These are phyloP conservation scores for Samsoniella hepiali DNA, from an alignment of 2,329 filamentous ascomycete species.

Conservation along the genomic window DNA sequence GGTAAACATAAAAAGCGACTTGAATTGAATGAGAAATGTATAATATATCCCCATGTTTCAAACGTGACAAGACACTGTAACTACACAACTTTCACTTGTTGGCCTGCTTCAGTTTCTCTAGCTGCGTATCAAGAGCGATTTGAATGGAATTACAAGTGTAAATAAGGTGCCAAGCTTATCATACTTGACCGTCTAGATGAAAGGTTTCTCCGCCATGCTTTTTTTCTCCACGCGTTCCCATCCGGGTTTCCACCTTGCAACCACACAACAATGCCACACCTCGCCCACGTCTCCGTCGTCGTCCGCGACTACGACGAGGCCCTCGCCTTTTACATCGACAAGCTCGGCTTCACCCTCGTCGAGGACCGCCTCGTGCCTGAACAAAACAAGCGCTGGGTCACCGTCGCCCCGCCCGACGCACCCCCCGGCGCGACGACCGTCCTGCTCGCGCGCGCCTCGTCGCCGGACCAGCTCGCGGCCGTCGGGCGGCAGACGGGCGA, in stretches of 20 bases:
- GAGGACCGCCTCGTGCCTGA: slow-evolving; percentile 18
- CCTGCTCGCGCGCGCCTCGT: slow-evolving; percentile 18
- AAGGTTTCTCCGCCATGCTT: not conserved
- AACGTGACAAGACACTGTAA: too few species aligned
- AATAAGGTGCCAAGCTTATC: not conserved
- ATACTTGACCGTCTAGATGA: not conserved
- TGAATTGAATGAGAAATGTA: slow-evolving; percentile 8
- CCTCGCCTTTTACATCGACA: slow-evolving; percentile 20
- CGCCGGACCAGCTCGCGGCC: slow-evolving; percentile 19
- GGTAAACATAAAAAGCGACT: slow-evolving; percentile 10
- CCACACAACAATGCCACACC: slow-evolving; percentile 19
- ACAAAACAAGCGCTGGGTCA: slow-evolving; percentile 21
- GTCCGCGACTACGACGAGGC: slow-evolving; percentile 22
- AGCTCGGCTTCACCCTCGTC: slow-evolving; percentile 22
- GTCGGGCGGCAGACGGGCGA: slow-evolving; percentile 20
- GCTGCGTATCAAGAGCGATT: not conserved
- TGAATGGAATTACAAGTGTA: not conserved
- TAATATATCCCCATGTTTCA: not conserved
- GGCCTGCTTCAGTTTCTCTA: not conserved
- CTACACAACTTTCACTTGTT: too few species aligned
- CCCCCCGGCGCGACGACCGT: slow-evolving; percentile 9
- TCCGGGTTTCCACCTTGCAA: not conserved
- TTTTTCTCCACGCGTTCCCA: not conserved
- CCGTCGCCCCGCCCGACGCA: slow-evolving; percentile 8
- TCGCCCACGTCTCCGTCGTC: slow-evolving; percentile 20